Evolutionary conservation across 306 rosid species (phyloP).

Genomic region (Begonia loranthoides): DNA sequence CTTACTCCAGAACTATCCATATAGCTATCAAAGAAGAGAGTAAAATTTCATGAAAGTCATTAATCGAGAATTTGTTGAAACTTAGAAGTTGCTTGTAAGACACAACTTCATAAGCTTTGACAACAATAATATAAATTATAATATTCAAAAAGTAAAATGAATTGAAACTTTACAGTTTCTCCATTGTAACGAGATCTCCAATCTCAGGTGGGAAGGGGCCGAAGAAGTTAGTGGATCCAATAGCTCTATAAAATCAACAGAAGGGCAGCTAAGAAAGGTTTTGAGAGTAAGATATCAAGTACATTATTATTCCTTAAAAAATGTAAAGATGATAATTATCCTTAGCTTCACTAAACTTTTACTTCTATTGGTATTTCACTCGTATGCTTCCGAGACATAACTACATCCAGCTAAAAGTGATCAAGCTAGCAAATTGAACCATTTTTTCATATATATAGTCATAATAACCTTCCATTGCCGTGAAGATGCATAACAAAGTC

Average conservation of each 20-base stretch:
- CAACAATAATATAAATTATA: neutral
- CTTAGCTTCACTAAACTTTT: too few species aligned
- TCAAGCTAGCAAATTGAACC: too few species aligned
- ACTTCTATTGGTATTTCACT: too few species aligned
- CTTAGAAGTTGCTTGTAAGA: neutral
- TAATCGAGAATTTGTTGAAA: too few species aligned
- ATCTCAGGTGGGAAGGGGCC: slow-evolving; percentile 69
- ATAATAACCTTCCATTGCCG: too few species aligned
- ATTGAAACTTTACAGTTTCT: slow-evolving; percentile 36
- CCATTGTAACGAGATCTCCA: slow-evolving; percentile 37
- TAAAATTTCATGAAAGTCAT: neutral
- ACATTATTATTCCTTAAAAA: too few species aligned
- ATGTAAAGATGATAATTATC: too few species aligned
- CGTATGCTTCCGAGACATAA: too few species aligned
- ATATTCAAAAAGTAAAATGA: neutral
- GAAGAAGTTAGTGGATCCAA: slow-evolving; percentile 48
- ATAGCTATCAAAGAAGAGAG: slow-evolving; percentile 35
- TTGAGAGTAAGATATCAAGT: too few species aligned
- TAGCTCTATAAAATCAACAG: slow-evolving; percentile 24
- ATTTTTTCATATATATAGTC: too few species aligned
- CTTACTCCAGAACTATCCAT: slow-evolving; percentile 60
- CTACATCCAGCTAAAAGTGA: too few species aligned
- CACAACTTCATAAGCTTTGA: neutral
- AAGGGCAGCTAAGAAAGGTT: neutral
- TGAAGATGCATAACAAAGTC: neutral